Base-by-base conservation (phyloP, 441 rosid species). In the Rhodomyrtus psidioides region DNA sequence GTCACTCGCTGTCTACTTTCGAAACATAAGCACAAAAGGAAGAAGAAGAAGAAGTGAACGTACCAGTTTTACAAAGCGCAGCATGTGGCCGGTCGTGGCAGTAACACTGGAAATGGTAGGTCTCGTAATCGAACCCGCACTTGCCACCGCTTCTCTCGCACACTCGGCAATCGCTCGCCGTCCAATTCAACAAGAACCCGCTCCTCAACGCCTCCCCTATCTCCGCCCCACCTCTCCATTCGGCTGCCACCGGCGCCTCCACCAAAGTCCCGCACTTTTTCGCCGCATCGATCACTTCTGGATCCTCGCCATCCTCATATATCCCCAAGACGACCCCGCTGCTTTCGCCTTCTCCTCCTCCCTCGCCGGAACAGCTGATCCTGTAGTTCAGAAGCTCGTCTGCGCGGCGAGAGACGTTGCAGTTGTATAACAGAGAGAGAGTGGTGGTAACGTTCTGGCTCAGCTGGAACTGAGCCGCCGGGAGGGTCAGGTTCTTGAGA, bases 21-120 rank as follows among this genome's bases (percentile, higher is more conserved):
- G 4, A 12, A 39, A 51, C 65, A 65, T 55, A 7, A 1, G 83
- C 84, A 49, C 51, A 49, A 49, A 13, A 49, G 7, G 10, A 90
- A 86, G 89, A 2, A 23, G 24, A 30, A 14, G 49, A n/a, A 13
- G 59, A 23, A 16, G 42, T 28, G 44, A 34, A 58, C 89, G 21
- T 87, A 92, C 90, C 89, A 23, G 87, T 53, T 62, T 0, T 30
- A 44, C 96, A 94, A 0, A 12, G 53, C 89, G 13, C 3, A 75
- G 89, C 83, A 85, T 93, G 96, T 51, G 94, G 91, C 34, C 94
- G 83, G 34, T 94, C 96, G 1, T 92, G 92, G 90, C 96, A 94
- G 84, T 87, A 94, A 51, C 95, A 94, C 86, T 51, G 82, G 88
- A 92, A 91, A 85, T 65, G 91, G 59, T 19, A 70, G 0, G n/a